Base-by-base conservation (phyloP, 768 basidiomycete genomes). In the Podaxis mareebaensis region DNA sequence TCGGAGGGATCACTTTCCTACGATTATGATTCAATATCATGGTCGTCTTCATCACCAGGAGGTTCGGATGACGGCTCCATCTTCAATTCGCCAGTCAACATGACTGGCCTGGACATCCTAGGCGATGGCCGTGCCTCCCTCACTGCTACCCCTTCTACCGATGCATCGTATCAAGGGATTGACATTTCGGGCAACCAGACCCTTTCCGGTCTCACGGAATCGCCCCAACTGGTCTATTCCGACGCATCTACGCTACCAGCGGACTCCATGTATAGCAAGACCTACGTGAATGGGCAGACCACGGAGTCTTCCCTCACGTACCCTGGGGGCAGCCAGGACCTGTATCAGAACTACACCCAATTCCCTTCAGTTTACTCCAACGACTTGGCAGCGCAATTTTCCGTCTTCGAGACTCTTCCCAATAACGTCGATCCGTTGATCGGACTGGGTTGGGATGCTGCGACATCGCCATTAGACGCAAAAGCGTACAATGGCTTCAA, bases 131-230 rank as follows among this genome's bases (percentile, higher is more conserved):
- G 67, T 44, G 71, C 72, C 51, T 71, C 75, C 17, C 68, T 71
- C 6, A 58, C 69, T 42, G 72, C 74, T 0, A 69, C 70, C 24
- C 70, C 72, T 10, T 69, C 72, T 40, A 69, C 71, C 28, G 73
- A 74, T 20, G 60, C 69, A 33, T 68, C 70, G 28, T 77, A 73
- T 63, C 74, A 74, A 26, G 65, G 74, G 20, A 72, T 78, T 61
- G 77, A 80, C 26, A 62, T 75, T 39, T 69, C 72, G 6, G 72
- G 77, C 67, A 74, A 72, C 61, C 71, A 75, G 36, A 70, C 71
- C 5, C 68, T 77, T 28, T 67, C 73, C 15, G 68, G 70, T 36
- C 74, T 73, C 64, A 53, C 71, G 17, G 77, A 78, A 26, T 67
- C 74, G 24, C 66, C 74, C 4, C 75, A 75, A 64, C 68, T 70